phyloP scores from a whole-genome alignment of 2,329 filamentous ascomycete species.

The Microdochium bolleyi region DNA sequence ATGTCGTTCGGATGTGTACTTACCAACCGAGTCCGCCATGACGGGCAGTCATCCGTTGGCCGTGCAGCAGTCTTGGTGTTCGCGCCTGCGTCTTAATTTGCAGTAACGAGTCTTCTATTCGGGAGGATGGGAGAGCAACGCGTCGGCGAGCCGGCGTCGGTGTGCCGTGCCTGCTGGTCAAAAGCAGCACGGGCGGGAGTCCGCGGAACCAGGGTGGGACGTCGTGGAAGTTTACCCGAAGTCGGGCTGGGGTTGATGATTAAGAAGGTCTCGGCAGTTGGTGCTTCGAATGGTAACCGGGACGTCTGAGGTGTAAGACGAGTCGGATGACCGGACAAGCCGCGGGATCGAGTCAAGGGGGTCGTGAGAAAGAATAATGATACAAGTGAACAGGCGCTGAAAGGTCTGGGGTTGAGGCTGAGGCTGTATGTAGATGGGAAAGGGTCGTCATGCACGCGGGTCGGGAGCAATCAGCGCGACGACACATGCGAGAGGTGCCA shows the following conservation, averaged over 20 bases:
- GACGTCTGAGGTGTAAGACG: not conserved
- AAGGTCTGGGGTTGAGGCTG: not conserved
- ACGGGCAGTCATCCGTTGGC: conserved; percentile 13
- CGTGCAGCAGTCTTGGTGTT: not conserved
- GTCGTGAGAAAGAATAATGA: not conserved
- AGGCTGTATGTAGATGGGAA: not conserved
- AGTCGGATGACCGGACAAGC: not conserved
- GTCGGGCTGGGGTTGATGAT: not conserved
- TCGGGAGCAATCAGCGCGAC: not conserved
- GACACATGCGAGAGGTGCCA: not conserved
- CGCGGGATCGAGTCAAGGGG: not conserved
- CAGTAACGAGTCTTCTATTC: not conserved
- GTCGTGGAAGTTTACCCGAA: not conserved
- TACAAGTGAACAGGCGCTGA: not conserved
- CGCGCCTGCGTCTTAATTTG: not conserved
- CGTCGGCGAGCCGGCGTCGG: too few relatives aligned
- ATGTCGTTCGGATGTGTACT: conserved; percentile 10
- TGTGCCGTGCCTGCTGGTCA: not conserved
- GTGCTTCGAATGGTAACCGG: not conserved
- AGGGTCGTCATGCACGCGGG: not conserved
- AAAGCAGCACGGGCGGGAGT: not conserved
- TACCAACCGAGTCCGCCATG: conserved; percentile 48
- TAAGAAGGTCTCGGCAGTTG: not conserved
- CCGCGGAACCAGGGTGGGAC: not conserved
- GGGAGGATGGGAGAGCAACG: not conserved